Evolutionary conservation across 345 rosid species (phyloP).

Genomic region (Aquilaria yunnanensis): DNA sequence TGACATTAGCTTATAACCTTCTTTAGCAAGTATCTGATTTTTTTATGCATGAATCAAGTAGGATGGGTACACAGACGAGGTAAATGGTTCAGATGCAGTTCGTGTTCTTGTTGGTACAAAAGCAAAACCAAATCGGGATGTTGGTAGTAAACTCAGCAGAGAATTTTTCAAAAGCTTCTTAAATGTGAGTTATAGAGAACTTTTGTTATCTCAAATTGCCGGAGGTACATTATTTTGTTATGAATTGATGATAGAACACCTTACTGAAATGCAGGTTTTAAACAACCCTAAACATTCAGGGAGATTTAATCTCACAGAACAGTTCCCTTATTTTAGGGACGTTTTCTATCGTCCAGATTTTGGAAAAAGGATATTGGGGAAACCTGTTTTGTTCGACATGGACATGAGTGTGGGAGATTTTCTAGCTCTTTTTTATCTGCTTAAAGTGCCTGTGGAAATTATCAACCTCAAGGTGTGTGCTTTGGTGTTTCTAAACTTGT

Average conservation of each 20-base stretch:
- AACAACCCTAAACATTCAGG: conserved; percentile 54
- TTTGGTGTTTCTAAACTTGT: neutral
- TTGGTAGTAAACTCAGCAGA: conserved; percentile 42
- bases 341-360: conserved; percentile 52
- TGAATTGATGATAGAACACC: neutral
- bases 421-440: conserved; percentile 71
- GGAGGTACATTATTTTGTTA: too few relatives aligned
- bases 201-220: neutral
- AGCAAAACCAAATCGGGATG: conserved; percentile 54
- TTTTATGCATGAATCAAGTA: conserved; percentile 16
- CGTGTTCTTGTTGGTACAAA: conserved; percentile 69
- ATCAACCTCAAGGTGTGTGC: conserved; percentile 60
- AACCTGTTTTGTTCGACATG: conserved; percentile 83
- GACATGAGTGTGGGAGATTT: conserved; percentile 98
- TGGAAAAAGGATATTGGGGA: conserved; percentile 43
- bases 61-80: conserved; percentile 87
- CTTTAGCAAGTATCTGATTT: neutral
- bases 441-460: conserved; percentile 66
- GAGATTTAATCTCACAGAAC: conserved; percentile 62
- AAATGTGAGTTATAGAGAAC: conserved; percentile 46
- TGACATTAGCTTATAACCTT: neutral
- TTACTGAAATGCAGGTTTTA: conserved; percentile 42
- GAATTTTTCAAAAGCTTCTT: conserved; percentile 72
- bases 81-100: conserved; percentile 48
- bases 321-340: conserved; percentile 69